Evolutionary conservation across 176 grass and related monocot genomes (phyloP).

Genomic region (Zea mays): Zm-B73-REFERENCE-NAM-5.0 NC_050099.1:194835501-194836000

Average conservation of each 20-base stretch:
- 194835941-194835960: slow-evolving; percentile 21
- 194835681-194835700: neutral
- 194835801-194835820: neutral
- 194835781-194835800: neutral
- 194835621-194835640: neutral
- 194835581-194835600: neutral
- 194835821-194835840: slow-evolving; percentile 31
- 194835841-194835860: slow-evolving; percentile 90
- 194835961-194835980: neutral
- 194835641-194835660: neutral
- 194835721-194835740: neutral
- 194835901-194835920: slow-evolving; percentile 63
- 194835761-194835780: neutral
- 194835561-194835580: neutral
- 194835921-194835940: slow-evolving; percentile 33
- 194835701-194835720: no score
- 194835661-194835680: neutral
- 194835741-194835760: neutral
- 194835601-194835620: neutral
- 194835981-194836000: neutral
- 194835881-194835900: slow-evolving; percentile 98
- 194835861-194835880: slow-evolving; percentile 89
- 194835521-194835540: neutral
- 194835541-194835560: neutral
- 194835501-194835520: neutral